A percentile compares a stretch with the other conserved stretches of the same genome.
Evolutionary conservation across 805 yeast species (phyloP).

Genomic region (Ogataea methanolica): DNA sequence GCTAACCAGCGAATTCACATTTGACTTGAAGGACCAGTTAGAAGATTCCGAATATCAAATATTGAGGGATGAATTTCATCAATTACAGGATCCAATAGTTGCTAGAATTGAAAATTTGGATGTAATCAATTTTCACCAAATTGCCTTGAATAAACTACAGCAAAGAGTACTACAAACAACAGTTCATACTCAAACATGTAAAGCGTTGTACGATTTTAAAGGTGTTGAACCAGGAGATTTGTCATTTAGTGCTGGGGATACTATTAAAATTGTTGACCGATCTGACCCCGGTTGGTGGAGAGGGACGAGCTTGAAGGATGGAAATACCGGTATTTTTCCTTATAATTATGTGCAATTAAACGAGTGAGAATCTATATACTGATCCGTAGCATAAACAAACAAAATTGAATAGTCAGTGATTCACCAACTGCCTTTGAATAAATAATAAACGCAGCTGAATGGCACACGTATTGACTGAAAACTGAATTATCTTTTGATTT

Average conservation of each 20-base stretch:
- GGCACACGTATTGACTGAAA: too few relatives aligned
- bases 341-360: conserved; percentile 36
- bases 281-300: conserved; percentile 46
- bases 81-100: conserved; percentile 4
- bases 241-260: conserved; percentile 38
- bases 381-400: neutral
- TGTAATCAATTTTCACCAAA: conserved; percentile 14
- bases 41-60: conserved; percentile 4
- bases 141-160: conserved; percentile 13
- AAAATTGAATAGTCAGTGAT: neutral
- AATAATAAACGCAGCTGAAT: too few relatives aligned
- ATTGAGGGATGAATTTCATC: conserved; percentile 5
- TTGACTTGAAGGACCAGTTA: conserved; percentile 5
- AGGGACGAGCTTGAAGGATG: conserved; percentile 35
- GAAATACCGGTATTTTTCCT: conserved; percentile 41
- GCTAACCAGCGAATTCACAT: conserved; percentile 6
- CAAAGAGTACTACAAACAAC: conserved; percentile 12
- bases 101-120: conserved; percentile 7
- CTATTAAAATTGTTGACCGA: conserved; percentile 34
- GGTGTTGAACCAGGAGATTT: conserved; percentile 39
- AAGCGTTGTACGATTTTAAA: conserved; percentile 37
- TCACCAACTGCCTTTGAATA: neutral
- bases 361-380: neutral
- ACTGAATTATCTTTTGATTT: too few relatives aligned
- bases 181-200: conserved; percentile 23